These are phyloP conservation scores for Diaporthe capsici DNA, from an alignment of 2,329 filamentous ascomycete genomes.

Conservation along the genomic window DNA sequence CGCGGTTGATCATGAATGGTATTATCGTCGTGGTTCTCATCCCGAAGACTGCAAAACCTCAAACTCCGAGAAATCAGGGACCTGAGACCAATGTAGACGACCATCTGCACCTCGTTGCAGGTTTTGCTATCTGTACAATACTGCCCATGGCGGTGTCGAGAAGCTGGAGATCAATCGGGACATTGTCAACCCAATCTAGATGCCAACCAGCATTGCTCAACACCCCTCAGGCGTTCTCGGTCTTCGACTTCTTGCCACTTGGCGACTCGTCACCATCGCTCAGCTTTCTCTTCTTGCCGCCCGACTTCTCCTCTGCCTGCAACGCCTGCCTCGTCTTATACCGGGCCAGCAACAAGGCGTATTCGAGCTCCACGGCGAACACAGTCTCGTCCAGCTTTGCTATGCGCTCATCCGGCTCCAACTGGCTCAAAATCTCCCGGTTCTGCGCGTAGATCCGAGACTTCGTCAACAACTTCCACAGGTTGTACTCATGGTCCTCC, in stretches of 20 bases:
- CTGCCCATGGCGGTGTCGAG: background rate
- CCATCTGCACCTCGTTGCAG: background rate
- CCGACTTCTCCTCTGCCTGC: slow-evolving; percentile 45
- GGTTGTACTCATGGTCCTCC: slow-evolving; percentile 74
- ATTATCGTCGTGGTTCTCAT: background rate
- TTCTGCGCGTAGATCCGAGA: slow-evolving; percentile 83
- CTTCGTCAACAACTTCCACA: slow-evolving; percentile 84
- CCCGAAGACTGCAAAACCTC: background rate
- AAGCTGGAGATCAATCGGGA: background rate
- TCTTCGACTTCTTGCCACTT: slow-evolving; percentile 62
- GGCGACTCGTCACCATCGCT: slow-evolving; percentile 45
- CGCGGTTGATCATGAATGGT: background rate
- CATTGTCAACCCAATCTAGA: background rate
- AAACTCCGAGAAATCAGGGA: background rate
- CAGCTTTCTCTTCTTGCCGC: slow-evolving; percentile 63
- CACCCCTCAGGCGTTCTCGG: slow-evolving; percentile 47
- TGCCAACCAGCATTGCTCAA: background rate
- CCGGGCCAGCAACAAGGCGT: slow-evolving; percentile 73
- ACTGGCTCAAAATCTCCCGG: slow-evolving; percentile 76
- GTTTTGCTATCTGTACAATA: slow-evolving; percentile 11
- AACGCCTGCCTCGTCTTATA: slow-evolving; percentile 55
- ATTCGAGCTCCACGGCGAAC: slow-evolving; percentile 78
- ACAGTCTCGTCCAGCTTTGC: slow-evolving; percentile 81
- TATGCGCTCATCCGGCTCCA: slow-evolving; percentile 77
- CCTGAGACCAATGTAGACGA: background rate